Evolutionary conservation across 306 rosid genomes (phyloP).

Genomic region (Fragaria nilgerrensis): DNA sequence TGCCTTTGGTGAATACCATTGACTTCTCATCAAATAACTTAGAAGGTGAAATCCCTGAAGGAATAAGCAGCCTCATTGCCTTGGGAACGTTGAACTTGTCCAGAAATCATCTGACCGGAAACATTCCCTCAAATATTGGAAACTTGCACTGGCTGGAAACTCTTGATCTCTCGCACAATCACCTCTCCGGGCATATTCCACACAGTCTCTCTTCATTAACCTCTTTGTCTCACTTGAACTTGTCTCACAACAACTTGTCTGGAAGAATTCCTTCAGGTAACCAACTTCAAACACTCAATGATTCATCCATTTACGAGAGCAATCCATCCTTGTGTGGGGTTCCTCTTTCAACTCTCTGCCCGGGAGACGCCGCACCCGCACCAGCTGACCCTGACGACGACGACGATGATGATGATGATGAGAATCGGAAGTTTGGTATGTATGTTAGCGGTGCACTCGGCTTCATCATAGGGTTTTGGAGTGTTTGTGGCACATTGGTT

Average conservation of each 20-base stretch:
- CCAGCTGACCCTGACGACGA: too few species aligned
- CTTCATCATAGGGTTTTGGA: background rate
- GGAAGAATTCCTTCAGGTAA: background rate
- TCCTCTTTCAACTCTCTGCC: background rate
- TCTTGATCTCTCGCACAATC: background rate
- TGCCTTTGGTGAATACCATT: background rate
- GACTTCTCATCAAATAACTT: background rate
- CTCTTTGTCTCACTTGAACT: slow-evolving; percentile 9
- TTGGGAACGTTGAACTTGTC: background rate
- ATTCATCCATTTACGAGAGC: background rate
- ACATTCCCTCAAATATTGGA: background rate
- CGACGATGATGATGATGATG: background rate
- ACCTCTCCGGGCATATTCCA: background rate
- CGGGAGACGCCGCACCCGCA: background rate
- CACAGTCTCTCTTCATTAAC: slow-evolving; percentile 8
- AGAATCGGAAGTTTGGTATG: background rate
- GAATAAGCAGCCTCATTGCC: background rate
- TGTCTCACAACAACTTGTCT: slow-evolving; percentile 19
- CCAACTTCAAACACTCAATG: slow-evolving; percentile 12
- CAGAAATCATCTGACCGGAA: background rate
- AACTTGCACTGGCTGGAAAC: background rate
- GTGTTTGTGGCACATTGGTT: background rate
- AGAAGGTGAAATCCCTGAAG: background rate
- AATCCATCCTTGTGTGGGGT: slow-evolving; percentile 5
- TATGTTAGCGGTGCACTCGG: background rate